These are phyloP conservation scores for Starmerella stigmatis DNA, from an alignment of 805 yeast genomes.

Conservation along the genomic window DNA sequence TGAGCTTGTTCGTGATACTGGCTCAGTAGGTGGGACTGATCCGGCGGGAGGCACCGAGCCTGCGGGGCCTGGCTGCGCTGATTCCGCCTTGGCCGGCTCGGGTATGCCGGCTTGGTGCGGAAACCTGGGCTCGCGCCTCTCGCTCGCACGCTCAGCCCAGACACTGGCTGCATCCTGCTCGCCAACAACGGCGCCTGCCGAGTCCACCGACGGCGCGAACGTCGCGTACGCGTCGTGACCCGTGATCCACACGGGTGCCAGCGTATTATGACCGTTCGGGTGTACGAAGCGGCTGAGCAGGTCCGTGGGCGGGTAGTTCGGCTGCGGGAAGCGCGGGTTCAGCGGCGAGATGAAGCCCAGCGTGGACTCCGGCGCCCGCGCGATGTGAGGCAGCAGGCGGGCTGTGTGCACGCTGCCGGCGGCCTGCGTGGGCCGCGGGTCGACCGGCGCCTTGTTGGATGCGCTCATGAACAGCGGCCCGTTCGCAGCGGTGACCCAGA, in stretches of 20 bases:
- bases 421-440: conserved; percentile 57
- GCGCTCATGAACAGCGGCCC: conserved; percentile 77
- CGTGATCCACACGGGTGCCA: conserved; percentile 57
- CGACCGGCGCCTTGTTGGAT: conserved; percentile 58
- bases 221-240: conserved; percentile 38
- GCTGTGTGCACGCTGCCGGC: conserved; percentile 60
- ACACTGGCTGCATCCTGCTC: conserved; percentile 19
- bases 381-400: conserved; percentile 51
- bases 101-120: neutral
- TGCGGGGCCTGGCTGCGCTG: no score
- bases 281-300: conserved; percentile 35
- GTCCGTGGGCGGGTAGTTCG: conserved; percentile 43
- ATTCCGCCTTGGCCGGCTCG: neutral
- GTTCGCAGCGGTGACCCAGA: conserved; percentile 46
- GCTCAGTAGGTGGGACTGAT: no score
- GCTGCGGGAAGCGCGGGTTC: conserved; percentile 39
- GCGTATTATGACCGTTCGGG: conserved; percentile 38
- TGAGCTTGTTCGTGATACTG: no score
- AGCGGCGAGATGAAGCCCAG: conserved; percentile 40
- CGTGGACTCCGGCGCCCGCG: conserved; percentile 26
- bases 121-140: neutral
- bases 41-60: no score
- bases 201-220: conserved; percentile 61
- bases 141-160: conserved; percentile 15
- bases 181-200: conserved; percentile 36